Evolutionary conservation across 805 yeast genomes (phyloP).

Genomic region (Teunomyces lycoperdinae): DNA sequence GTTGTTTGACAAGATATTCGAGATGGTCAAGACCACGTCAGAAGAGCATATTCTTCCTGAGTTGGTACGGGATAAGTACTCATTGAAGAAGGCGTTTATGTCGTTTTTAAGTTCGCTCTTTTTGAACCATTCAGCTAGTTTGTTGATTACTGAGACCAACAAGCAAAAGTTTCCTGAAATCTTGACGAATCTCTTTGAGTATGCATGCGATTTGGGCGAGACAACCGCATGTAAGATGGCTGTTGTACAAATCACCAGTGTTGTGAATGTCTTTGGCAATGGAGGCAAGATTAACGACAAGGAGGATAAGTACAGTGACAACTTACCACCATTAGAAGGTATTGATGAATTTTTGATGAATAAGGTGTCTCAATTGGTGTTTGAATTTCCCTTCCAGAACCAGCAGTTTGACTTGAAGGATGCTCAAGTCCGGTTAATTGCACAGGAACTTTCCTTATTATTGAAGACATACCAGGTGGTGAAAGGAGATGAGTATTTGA

Average conservation of each 20-base stretch:
- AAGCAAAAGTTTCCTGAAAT: constrained; percentile 57
- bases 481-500: constrained; percentile 42
- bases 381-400: constrained; percentile 78
- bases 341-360: constrained; percentile 68
- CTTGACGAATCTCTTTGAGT: constrained; percentile 61
- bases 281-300: constrained; percentile 63
- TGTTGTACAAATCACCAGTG: constrained; percentile 62
- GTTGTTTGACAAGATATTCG: constrained; percentile 62
- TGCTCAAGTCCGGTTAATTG: constrained; percentile 72
- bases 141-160: constrained; percentile 70
- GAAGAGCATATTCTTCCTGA: constrained; percentile 50
- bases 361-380: constrained; percentile 61
- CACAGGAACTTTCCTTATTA: constrained; percentile 70
- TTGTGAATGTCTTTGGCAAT: constrained; percentile 54
- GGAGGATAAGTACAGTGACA: constrained; percentile 49
- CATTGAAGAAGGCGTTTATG: constrained; percentile 67
- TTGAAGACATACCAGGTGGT: constrained; percentile 58
- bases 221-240: constrained; percentile 66
- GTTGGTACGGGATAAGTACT: constrained; percentile 58
- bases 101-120: constrained; percentile 66
- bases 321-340: constrained; percentile 59
- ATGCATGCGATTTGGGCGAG: constrained; percentile 62
- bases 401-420: constrained; percentile 66
- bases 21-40: constrained; percentile 38
- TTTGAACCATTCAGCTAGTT: constrained; percentile 74